Base-by-base conservation (phyloP, 768 basidiomycete genomes). In the Leccinum barrowsii region DNA sequence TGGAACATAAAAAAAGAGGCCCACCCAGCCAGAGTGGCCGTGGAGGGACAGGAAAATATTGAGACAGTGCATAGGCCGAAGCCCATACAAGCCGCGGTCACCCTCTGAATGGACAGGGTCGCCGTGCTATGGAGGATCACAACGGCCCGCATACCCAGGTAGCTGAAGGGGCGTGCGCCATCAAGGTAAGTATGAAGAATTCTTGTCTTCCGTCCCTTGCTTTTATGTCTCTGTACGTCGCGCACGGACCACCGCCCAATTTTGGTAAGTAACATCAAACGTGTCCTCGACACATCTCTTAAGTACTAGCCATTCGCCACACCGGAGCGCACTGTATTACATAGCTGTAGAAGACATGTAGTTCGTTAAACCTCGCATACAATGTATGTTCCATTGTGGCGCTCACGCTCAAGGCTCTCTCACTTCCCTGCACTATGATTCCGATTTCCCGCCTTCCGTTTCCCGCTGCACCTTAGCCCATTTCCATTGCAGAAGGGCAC, bases 31-130 rank as follows among this genome's bases (percentile, higher is more conserved):
- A 76, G 78, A 78, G 76, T 71, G 77, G 76, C 78, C 76, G 79
- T 78, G 79, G 79, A 75, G 76, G 82, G 81, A 86, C 85, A 74
- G 85, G 85, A 80, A 87, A 87, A 87, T 87, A 87, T 87, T 86
- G 64, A 78, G 85, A 86, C 83, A 80, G 80, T 87, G 85, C 86
- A 85, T 85, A 82, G 79, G 78, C 85, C 84, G 77, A 81, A 82
- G 82, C 82, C 73, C 72, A 79, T 75, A 80, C 79, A 80, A 81
- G 74, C 75, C 74, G 65, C 55, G 55, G 46, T 66, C 54, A 67
- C 74, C 76, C 77, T 76, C 75, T 79, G 77, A 58, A 22, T 59
- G 79, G 79, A 80, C 78, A 79, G 46, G 76, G 80, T 79, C 80
- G 80, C 79, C 79, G 79, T 80, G 79, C 78, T 78, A 78, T 80